Percentiles rank a stretch among this genome's conserved stretches.
Conservation (phyloP, 2,329 filamentous ascomycete genomes). For the Herpotrichia juniperi region DNA sequence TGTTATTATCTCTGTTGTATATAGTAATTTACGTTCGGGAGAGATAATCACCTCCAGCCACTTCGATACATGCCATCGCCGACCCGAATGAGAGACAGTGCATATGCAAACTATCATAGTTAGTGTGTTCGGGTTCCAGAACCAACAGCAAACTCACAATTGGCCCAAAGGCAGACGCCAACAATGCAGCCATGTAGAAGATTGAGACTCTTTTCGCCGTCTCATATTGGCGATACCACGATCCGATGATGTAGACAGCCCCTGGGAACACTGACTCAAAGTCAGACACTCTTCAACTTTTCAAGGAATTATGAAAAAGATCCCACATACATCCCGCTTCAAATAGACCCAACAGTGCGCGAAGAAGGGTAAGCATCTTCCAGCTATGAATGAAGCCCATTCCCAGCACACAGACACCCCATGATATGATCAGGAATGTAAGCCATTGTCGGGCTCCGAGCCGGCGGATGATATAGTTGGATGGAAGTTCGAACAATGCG, state of each 20-base stretch:
- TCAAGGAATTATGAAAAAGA: background rate
- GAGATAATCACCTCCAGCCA: constrained; percentile 41
- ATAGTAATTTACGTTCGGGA: constrained; percentile 4
- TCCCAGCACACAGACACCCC: constrained; percentile 30
- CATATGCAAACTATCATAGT: constrained; percentile 32
- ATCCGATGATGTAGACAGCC: constrained; percentile 30
- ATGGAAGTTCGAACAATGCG: constrained; percentile 39
- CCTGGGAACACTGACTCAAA: constrained; percentile 25
- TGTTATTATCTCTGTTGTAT: background rate
- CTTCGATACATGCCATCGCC: constrained; percentile 36
- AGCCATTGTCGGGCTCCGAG: constrained; percentile 40
- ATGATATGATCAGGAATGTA: constrained; percentile 31
- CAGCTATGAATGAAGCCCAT: constrained; percentile 32
- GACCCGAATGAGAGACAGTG: constrained; percentile 36
- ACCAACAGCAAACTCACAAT: constrained; percentile 26
- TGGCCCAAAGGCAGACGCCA: constrained; percentile 39
- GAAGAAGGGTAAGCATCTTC: constrained; percentile 23
- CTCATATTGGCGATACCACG: constrained; percentile 34
- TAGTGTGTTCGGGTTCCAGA: background rate
- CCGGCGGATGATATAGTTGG: constrained; percentile 37
- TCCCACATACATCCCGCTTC: constrained; percentile 29
- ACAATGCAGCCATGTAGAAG: constrained; percentile 34
- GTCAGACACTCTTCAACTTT: background rate
- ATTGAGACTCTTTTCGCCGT: constrained; percentile 30
- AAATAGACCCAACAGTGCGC: constrained; percentile 27